Evolutionary conservation across 768 basidiomycete genomes (phyloP), one percentile per base, ranked within the genome.

Genomic region (Tylopilus rubrobrunneus): DNA sequence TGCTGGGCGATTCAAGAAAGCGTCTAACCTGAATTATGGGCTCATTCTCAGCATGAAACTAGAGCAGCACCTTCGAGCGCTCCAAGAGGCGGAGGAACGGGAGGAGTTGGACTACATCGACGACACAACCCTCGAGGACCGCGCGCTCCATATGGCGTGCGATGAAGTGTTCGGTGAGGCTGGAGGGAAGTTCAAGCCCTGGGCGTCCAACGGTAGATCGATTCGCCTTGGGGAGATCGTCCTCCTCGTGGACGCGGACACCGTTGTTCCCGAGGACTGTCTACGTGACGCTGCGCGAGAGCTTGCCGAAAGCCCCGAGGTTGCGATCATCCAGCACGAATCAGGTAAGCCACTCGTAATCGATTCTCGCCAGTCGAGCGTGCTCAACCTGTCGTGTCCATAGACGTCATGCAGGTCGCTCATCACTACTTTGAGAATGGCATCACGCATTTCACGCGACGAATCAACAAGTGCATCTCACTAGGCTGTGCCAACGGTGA

Each of bases 361-460:
- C 29, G 7, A 34, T 33, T 17, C 52, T 88, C 27, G 12, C 5
- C 7, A 4, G 36, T 14, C 29, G 9, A 19, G 7, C 3, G 3
- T 46, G 34, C 51, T 59, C 17, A 54, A 17, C 1, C 27, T 14
- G 11, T 46, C 28, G 7, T 37, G 28, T 29, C 41, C 51, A 49
- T 31, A 82, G 89, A 91, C 61, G 91, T 94, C 57, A 91, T 94
- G 85, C 89, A 94, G 69, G 91, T 92, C 50, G 90, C 89, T 0
- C 74, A 87, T 66, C 87, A 92, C 68, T 94, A 89, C 71, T 94
- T 95, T 62, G 92, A 96, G 67, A 92, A 93, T 58, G 90, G 89
- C 11, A 90, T 95, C 59, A 82, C 93, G 7, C 85, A 89, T 65
- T 95, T 96, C 70, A 95, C 93, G 6, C 82, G 85, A 10, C 80